Conservation (phyloP, 345 rosid species). For the Boechera stricta region DNA sequence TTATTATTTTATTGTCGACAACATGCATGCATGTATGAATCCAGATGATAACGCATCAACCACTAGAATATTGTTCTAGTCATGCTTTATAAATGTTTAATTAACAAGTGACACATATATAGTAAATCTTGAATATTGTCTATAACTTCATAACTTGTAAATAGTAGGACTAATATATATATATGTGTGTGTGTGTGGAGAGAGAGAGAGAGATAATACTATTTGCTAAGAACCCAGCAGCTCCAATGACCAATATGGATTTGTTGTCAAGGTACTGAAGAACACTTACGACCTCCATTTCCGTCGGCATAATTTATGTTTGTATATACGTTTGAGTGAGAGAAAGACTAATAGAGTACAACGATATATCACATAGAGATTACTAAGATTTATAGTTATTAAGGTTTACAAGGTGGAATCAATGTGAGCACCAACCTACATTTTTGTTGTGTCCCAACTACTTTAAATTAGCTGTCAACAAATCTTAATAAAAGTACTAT, state of each 20-base stretch:
- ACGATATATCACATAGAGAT: not conserved
- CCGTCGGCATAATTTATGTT: slow-evolving; percentile 32
- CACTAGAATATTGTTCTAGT: not conserved
- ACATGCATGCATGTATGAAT: not conserved
- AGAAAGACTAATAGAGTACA: slow-evolving; percentile 22
- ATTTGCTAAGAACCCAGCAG: slow-evolving; percentile 48
- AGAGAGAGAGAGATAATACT: slow-evolving; percentile 27
- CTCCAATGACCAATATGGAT: slow-evolving; percentile 44
- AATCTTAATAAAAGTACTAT: not conserved
- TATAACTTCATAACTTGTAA: slow-evolving; percentile 7
- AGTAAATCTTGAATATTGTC: not conserved
- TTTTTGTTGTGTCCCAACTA: slow-evolving; percentile 28
- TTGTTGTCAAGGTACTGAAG: slow-evolving; percentile 47
- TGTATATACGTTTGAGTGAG: slow-evolving; percentile 16
- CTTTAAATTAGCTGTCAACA: slow-evolving; percentile 34
- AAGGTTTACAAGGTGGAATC: slow-evolving; percentile 25
- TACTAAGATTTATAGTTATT: slow-evolving; percentile 22
- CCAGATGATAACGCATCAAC: not conserved
- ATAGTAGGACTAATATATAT: not conserved
- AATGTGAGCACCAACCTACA: slow-evolving; percentile 34
- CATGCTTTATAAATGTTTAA: not conserved
- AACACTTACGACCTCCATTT: slow-evolving; percentile 36
- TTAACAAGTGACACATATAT: not conserved
- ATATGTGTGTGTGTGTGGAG: too few species aligned
- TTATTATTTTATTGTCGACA: not conserved